Percentiles rank a stretch among this genome's conserved stretches.
Evolutionary conservation across 257 asterid species (phyloP).

Genomic region (Rubia yunnanensis): DNA sequence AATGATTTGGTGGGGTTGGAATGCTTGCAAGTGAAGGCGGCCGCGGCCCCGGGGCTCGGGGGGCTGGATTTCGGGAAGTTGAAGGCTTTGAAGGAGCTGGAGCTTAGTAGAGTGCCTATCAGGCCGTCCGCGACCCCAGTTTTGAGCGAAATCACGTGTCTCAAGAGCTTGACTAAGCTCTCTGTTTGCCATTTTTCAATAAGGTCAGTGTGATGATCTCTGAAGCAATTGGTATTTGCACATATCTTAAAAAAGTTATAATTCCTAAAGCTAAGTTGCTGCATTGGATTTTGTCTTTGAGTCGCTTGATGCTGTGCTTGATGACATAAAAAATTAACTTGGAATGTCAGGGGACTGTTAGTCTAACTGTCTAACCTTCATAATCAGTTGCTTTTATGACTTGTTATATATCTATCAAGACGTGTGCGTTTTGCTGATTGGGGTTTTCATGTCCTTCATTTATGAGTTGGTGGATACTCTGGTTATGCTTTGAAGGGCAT

Average conservation of each 20-base stretch:
- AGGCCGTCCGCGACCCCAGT: slow-evolving; percentile 64
- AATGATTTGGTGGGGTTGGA: slow-evolving; percentile 60
- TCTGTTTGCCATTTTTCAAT: slow-evolving; percentile 87
- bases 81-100: slow-evolving; percentile 75
- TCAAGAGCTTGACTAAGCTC: slow-evolving; percentile 68
- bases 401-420: not conserved
- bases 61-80: slow-evolving; percentile 67
- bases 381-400: not conserved
- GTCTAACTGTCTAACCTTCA: not conserved
- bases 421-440: not conserved
- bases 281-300: not conserved
- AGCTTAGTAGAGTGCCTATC: slow-evolving; percentile 63
- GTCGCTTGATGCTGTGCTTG: not conserved
- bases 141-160: slow-evolving; percentile 63
- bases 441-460: not conserved
- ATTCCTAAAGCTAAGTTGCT: not conserved
- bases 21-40: slow-evolving; percentile 67
- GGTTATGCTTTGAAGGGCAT: not conserved
- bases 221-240: not conserved
- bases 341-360: too few species aligned
- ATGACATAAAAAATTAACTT: not conserved
- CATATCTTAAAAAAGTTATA: not conserved
- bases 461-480: not conserved
- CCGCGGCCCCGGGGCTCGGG: slow-evolving; percentile 44
- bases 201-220: slow-evolving; percentile 35